Evolutionary conservation across 2,329 filamentous ascomycete species (phyloP).

Genomic region (Macrophomina tecta): DNA sequence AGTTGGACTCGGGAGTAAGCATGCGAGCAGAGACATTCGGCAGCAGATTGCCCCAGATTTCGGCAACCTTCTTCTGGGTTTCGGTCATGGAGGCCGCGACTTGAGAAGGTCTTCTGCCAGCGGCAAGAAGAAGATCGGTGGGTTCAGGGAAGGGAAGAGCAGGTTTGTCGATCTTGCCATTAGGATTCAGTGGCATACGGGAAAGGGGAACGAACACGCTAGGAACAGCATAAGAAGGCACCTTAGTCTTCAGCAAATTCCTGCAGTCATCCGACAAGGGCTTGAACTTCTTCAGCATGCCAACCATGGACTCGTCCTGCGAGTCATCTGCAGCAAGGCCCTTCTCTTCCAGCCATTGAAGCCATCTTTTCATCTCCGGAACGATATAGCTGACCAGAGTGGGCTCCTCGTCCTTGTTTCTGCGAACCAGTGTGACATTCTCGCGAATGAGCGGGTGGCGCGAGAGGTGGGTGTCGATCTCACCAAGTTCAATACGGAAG

Average conservation of each 20-base stretch:
- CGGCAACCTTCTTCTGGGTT: conserved; percentile 71
- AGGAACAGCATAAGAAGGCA: conserved; percentile 78
- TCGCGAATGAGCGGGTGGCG: conserved; percentile 79
- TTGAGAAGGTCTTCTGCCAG: conserved; percentile 52
- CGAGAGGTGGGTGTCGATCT: conserved; percentile 86
- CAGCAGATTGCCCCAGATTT: conserved; percentile 76
- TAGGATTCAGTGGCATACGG: conserved; percentile 77
- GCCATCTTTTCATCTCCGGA: conserved; percentile 78
- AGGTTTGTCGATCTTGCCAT: conserved; percentile 82
- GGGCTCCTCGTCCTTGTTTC: conserved; percentile 83
- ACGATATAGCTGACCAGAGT: conserved; percentile 90
- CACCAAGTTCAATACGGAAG: conserved; percentile 91
- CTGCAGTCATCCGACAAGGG: conserved; percentile 65
- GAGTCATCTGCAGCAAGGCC: conserved; percentile 49
- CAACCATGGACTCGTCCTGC: conserved; percentile 51
- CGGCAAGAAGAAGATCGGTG: conserved; percentile 66
- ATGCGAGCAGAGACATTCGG: conserved; percentile 70
- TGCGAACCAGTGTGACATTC: conserved; percentile 81
- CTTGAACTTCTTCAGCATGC: conserved; percentile 65
- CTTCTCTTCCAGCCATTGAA: conserved; percentile 64
- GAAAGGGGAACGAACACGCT: conserved; percentile 75
- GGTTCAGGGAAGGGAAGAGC: conserved; percentile 81
- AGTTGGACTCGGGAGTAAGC: conserved; percentile 66
- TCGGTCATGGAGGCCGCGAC: conserved; percentile 56
- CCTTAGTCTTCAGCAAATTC: conserved; percentile 72